Conservation (phyloP, 495 filamentous ascomycete genomes). For the Trichocladium antarcticum region DNA sequence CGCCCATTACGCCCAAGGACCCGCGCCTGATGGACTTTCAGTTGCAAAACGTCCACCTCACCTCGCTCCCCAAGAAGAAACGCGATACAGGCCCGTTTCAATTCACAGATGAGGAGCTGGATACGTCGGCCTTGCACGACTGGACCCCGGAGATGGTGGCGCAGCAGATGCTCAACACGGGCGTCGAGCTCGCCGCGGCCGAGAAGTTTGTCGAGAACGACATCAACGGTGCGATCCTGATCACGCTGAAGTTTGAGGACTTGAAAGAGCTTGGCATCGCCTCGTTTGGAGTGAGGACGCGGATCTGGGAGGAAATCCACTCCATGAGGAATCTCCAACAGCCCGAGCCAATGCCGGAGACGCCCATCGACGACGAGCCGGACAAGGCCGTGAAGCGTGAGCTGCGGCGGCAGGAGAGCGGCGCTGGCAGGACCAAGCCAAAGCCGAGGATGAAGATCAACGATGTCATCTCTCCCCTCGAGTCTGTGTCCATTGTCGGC, state of each 20-base stretch:
- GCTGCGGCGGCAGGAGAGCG: slow-evolving; percentile 29
- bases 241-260: slow-evolving; percentile 80
- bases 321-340: slow-evolving; percentile 51
- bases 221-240: slow-evolving; percentile 73
- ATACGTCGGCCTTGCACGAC: slow-evolving; percentile 43
- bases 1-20: slow-evolving; percentile 46
- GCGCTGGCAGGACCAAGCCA: slow-evolving; percentile 24
- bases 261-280: slow-evolving; percentile 85
- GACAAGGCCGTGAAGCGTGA: slow-evolving; percentile 34
- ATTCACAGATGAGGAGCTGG: slow-evolving; percentile 45
- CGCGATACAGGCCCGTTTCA: slow-evolving; percentile 34
- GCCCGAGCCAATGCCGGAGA: slow-evolving; percentile 43
- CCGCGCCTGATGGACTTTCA: slow-evolving; percentile 27
- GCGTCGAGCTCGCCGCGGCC: slow-evolving; percentile 60
- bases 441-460: slow-evolving; percentile 39
- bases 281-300: slow-evolving; percentile 87
- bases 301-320: slow-evolving; percentile 75
- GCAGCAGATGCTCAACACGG: slow-evolving; percentile 61
- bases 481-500: slow-evolving; percentile 82
- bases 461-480: slow-evolving; percentile 58
- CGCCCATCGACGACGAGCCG: slow-evolving; percentile 45
- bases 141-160: slow-evolving; percentile 73
- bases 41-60: slow-evolving; percentile 26
- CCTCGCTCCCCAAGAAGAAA: slow-evolving; percentile 22
- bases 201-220: slow-evolving; percentile 82